phyloP scores from a whole-genome alignment of 192 early-diverging fungal genomes.

The Backusella psychrophila region DNA sequence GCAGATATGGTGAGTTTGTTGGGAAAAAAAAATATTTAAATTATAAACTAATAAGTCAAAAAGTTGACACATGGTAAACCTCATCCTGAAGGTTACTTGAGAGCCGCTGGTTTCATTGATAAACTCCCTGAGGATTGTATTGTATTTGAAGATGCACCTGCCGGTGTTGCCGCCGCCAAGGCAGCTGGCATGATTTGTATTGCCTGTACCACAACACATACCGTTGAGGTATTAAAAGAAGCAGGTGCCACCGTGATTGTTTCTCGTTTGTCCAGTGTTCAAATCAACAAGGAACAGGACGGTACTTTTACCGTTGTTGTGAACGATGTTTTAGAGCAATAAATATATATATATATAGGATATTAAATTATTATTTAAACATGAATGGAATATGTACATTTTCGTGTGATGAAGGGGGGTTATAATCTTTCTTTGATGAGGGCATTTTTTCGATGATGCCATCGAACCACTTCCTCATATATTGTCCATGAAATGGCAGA shows the following conservation, averaged over 20 bases:
- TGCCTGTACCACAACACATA: slow-evolving; percentile 42
- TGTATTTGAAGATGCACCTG: slow-evolving; percentile 54
- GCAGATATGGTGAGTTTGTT: slow-evolving; percentile 10
- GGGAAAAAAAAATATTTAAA: too few relatives aligned
- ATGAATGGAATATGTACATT: not conserved
- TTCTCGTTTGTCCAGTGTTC: slow-evolving; percentile 36
- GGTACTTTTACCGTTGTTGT: slow-evolving; percentile 36
- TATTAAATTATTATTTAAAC: not conserved
- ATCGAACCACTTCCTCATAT: slow-evolving; percentile 75
- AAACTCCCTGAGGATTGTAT: slow-evolving; percentile 39
- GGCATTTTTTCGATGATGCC: slow-evolving; percentile 16
- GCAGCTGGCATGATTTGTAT: slow-evolving; percentile 39
- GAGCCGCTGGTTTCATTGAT: slow-evolving; percentile 33
- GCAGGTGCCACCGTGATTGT: slow-evolving; percentile 44
- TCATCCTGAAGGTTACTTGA: slow-evolving; percentile 36
- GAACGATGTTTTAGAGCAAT: slow-evolving; percentile 3
- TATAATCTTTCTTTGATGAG: not conserved
- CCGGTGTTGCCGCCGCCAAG: slow-evolving; percentile 42
- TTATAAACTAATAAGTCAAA: not conserved
- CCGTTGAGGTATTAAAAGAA: slow-evolving; percentile 36
- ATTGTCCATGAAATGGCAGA: slow-evolving; percentile 90
- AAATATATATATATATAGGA: not conserved
- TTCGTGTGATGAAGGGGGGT: not conserved
- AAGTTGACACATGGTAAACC: slow-evolving; percentile 26
- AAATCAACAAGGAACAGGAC: slow-evolving; percentile 34